phyloP scores from a whole-genome alignment of 495 filamentous ascomycete species.

The Arthonia radiata region DNA sequence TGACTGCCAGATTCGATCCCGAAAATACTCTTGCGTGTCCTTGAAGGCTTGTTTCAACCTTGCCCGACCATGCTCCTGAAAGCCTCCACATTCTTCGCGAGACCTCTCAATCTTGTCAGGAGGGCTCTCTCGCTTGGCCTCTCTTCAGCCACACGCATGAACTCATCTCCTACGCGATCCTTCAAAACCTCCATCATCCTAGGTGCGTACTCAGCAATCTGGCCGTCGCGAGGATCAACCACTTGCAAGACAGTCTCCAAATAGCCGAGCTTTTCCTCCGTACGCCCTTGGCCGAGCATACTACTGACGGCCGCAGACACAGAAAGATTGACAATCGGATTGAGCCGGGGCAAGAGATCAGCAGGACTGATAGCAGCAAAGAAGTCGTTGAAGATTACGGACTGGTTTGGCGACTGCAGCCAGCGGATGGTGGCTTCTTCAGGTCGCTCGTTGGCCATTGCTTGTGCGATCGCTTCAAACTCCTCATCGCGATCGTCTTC shows the following conservation, averaged over 20 bases:
- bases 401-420: constrained; percentile 58
- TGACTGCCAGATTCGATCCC: no score
- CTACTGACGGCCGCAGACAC: constrained; percentile 62
- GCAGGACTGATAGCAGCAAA: constrained; percentile 51
- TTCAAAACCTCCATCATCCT: constrained; percentile 50
- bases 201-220: constrained; percentile 47
- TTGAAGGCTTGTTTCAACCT: no score
- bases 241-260: constrained; percentile 42
- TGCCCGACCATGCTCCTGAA: no score
- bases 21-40: no score
- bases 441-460: constrained; percentile 38
- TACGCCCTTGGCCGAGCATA: no score
- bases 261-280: constrained; percentile 49
- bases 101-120: no score
- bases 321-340: constrained; percentile 56
- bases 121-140: no score
- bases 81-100: no score
- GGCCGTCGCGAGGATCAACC: constrained; percentile 32
- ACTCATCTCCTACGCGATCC: constrained; percentile 42
- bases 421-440: constrained; percentile 53
- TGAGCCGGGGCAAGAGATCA: constrained; percentile 42
- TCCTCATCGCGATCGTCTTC: constrained; percentile 22
- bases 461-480: constrained; percentile 32
- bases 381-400: constrained; percentile 55
- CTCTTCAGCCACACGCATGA: constrained; percentile 37